phyloP scores from a whole-genome alignment of 805 yeast genomes.

The Yarrowia divulgata region DNA sequence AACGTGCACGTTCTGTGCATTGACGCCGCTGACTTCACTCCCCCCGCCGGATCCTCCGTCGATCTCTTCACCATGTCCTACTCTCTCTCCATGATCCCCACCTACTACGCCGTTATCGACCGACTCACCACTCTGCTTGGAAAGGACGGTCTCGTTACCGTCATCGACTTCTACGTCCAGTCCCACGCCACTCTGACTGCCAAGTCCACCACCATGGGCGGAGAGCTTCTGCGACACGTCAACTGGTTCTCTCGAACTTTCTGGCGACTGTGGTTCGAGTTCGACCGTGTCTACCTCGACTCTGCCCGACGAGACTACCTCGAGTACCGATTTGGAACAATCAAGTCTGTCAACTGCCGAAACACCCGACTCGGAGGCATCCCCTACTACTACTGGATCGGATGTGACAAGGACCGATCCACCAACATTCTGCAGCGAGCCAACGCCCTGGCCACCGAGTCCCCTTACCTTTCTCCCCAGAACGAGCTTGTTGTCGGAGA shows the following conservation, averaged over 20 bases:
- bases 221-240: constrained; percentile 70
- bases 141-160: constrained; percentile 66
- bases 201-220: constrained; percentile 77
- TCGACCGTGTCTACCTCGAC: constrained; percentile 79
- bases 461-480: constrained; percentile 77
- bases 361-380: constrained; percentile 72
- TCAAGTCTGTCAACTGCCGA: constrained; percentile 73
- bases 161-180: constrained; percentile 84
- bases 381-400: constrained; percentile 85
- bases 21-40: constrained; percentile 75
- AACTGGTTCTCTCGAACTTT: constrained; percentile 81
- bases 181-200: constrained; percentile 68
- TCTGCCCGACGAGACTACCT: constrained; percentile 82
- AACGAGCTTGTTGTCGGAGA: constrained; percentile 45
- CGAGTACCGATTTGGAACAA: constrained; percentile 82
- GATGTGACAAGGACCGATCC: constrained; percentile 65
- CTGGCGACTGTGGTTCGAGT: constrained; percentile 90
- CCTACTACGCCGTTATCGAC: constrained; percentile 79
- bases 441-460: constrained; percentile 78
- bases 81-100: constrained; percentile 85
- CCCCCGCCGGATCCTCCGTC: constrained; percentile 51
- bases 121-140: constrained; percentile 63
- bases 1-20: constrained; percentile 74
- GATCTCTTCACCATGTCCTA: constrained; percentile 81
- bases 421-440: constrained; percentile 60